Base-by-base conservation (phyloP, 1,139 yeast genomes). In the Tardiomyces blankii region DNA sequence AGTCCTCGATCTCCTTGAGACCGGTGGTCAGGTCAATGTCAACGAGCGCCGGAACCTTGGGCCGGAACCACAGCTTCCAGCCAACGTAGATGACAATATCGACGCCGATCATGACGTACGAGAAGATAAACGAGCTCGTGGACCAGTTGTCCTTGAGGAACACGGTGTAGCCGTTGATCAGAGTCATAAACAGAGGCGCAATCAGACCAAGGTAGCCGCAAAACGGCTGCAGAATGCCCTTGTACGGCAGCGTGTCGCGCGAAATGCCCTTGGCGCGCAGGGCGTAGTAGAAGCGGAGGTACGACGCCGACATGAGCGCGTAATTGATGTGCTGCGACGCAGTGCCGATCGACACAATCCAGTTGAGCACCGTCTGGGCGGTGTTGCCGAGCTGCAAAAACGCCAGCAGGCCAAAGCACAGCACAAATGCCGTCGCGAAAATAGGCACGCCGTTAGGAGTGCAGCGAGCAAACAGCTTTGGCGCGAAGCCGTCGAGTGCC, bases 261-360 rank as follows among this genome's bases (percentile, higher is more conserved):
- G 73, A 72, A 39, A 80, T 64, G 8, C 75, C 75, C 55, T 82
- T 89, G 1, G 72, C 77, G 40, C 68, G 60, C 54, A 77, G 70
- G 2, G 89, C 91, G 45, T 72, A 68, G 63, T 76, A 74, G 65
- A 85, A 86, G 64, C 73, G 78, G 51, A 71, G 50, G 64, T 82
- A 86, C 2, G 82, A 80, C 39, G 78, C 60, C 48, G 78, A 67
- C 72, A 86, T 78, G 52, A 78, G 71, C 41, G 75, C 74, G 57
- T 80, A 84, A 61, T 82, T 84, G 57, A 85, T 75, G 54, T 85
- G 68, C 63, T 84, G 91, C 2, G 89, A 81, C 1, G 89, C 85
- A 1, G 95, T 85, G 55, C 83, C 82, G 54, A 86, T 68, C 55
- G 78, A 80, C 46, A 84, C 80, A 62, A 86, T 73, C 82, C 89